phyloP scores from a whole-genome alignment of 2,329 filamentous ascomycete species.

The Sporothrix humicola region DNA sequence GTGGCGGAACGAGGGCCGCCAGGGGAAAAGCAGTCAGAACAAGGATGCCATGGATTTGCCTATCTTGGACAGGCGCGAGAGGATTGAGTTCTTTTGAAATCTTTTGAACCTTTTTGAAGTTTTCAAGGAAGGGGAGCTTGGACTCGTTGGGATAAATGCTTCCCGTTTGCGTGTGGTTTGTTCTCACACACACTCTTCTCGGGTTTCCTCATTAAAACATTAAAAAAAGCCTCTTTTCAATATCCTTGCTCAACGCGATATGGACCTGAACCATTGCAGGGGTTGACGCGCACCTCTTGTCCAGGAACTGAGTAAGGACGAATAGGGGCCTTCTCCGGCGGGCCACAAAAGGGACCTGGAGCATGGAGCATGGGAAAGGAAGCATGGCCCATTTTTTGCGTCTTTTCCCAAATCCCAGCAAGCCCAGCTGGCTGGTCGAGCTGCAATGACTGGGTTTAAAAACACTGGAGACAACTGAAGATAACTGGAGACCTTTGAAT shows the following conservation, averaged over 20 bases:
- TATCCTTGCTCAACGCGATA: neutral
- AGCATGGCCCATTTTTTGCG: neutral
- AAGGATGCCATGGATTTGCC: neutral
- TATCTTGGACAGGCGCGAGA: neutral
- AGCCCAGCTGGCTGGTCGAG: conserved; percentile 1
- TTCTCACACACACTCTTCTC: conserved; percentile 4
- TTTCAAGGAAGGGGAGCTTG: neutral
- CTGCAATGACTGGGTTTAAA: neutral
- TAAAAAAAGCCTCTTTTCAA: neutral
- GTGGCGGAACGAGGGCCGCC: neutral
- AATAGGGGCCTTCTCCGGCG: conserved; percentile 23
- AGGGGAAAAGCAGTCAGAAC: neutral
- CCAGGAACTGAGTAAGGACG: neutral
- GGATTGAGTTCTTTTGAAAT: no score
- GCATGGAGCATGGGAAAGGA: neutral
- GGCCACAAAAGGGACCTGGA: neutral
- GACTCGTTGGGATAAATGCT: neutral
- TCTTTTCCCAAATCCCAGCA: neutral
- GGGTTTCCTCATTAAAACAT: neutral
- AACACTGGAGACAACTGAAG: neutral
- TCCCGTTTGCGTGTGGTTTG: neutral
- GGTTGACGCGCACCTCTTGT: neutral
- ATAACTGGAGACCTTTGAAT: neutral
- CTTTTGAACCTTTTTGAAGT: no score
- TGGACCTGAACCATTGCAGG: neutral